phyloP scores from a whole-genome alignment of 768 basidiomycete species.

The Tricholoma sp. region DNA sequence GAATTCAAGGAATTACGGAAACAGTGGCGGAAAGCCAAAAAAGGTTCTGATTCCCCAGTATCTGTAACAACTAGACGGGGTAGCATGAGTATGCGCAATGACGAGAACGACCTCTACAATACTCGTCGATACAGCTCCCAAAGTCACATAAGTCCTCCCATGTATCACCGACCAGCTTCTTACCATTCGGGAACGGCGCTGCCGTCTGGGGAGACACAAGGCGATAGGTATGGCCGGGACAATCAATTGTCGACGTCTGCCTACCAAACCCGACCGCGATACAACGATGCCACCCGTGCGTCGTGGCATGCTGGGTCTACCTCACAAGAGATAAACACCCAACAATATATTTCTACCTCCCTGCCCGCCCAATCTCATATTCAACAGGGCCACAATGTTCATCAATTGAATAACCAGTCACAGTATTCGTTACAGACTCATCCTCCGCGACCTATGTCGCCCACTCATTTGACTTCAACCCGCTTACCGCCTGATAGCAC shows the following conservation, averaged over 20 bases:
- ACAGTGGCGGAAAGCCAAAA: conserved; percentile 92
- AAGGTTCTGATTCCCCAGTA: conserved; percentile 46
- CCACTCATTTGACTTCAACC: conserved; percentile 18
- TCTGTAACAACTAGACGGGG: conserved; percentile 26
- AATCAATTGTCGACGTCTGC: conserved; percentile 14
- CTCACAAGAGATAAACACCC: conserved; percentile 16
- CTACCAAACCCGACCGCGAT: conserved; percentile 26
- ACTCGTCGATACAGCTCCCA: conserved; percentile 24
- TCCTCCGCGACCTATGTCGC: conserved; percentile 18
- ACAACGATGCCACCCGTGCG: conserved; percentile 22
- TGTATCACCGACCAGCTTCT: conserved; percentile 21
- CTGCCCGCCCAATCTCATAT: conserved; percentile 18
- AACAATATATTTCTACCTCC: conserved; percentile 23
- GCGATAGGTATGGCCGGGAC: conserved; percentile 28
- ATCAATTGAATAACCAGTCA: conserved; percentile 20
- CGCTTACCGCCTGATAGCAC: conserved; percentile 63
- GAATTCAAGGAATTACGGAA: conserved; percentile 99
- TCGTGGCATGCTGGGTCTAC: conserved; percentile 31
- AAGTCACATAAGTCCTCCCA: conserved; percentile 14
- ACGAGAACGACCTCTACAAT: conserved; percentile 25
- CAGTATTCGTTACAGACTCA: conserved; percentile 11
- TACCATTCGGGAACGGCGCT: conserved; percentile 22
- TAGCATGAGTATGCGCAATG: conserved; percentile 24
- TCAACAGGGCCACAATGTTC: conserved; percentile 23
- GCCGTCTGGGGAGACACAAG: conserved; percentile 20